phyloP scores from a whole-genome alignment of 768 basidiomycete genomes.

The Candolleomyces eurysporus region DNA sequence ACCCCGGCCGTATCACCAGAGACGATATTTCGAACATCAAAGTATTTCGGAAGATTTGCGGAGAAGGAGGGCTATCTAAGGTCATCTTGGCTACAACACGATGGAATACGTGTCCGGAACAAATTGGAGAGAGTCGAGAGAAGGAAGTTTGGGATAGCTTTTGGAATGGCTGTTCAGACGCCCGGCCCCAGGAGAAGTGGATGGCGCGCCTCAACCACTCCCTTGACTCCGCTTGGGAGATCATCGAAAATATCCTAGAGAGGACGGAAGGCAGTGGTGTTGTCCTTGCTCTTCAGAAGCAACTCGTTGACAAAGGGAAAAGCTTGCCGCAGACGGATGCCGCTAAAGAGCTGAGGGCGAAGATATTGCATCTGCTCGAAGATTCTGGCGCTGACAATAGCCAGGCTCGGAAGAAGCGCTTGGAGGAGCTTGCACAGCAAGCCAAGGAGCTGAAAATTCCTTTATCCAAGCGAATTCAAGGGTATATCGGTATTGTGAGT shows the following conservation, averaged over 20 bases:
- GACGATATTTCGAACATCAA: background rate
- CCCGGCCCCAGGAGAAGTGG: background rate
- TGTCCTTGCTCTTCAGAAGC: background rate
- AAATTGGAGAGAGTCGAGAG: background rate
- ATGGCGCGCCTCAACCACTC: background rate
- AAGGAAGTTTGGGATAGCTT: background rate
- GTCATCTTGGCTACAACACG: constrained; percentile 6
- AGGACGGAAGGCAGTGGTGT: background rate
- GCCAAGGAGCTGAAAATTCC: background rate
- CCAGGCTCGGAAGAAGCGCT: background rate
- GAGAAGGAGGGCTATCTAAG: background rate
- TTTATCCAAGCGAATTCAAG: background rate
- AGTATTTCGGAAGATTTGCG: constrained; percentile 5
- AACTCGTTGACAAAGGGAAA: background rate
- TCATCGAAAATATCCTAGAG: background rate
- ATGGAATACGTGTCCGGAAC: background rate
- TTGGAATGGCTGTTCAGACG: background rate
- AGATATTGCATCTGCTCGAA: background rate
- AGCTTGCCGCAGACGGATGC: background rate
- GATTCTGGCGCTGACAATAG: background rate
- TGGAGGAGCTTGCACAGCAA: background rate
- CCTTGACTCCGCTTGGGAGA: background rate
- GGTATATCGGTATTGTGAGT: background rate
- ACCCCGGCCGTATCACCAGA: constrained; percentile 1
- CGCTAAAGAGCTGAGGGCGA: background rate